Base-by-base conservation (phyloP, 495 filamentous ascomycete genomes). In the Xylaria telfairii region DNA sequence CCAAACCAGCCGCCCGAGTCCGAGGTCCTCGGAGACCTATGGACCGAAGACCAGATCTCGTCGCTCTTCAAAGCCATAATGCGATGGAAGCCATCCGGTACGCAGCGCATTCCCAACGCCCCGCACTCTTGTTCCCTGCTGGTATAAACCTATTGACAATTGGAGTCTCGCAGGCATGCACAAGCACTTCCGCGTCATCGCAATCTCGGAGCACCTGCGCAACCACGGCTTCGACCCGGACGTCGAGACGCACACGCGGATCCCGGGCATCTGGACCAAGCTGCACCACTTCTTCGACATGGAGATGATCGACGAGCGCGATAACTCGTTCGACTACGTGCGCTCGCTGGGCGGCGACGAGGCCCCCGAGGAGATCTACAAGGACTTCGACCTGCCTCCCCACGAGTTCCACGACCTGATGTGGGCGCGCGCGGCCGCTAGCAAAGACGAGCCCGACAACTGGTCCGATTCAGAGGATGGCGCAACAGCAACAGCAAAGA, bases 1-100 rank as follows among this genome's bases (percentile, higher is more conserved):
- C 80, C 83, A 57, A 78, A 30, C 74, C 74, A 67, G 26, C 79
- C 72, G 47, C 76, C 65, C 54, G 74, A 75, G 71, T 72, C 72
- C 32, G 76, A 78, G 47, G 79, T 80, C 39, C 77, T 91, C 21
- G 87, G 87, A 47, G 93, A 96, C 65, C 88, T 90, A 1, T 99
- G 96, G 96, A 97, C 94, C 0, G 94, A 98, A 77, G 96, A 97
- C 73, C 95, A 99, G 77, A 92, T 97, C 72, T 93, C 93, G 3
- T 92, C 91, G 5, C 83, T 99, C 4, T 92, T 98, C 83, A 98
- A 98, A 77, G 92, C 90, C 49, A 85, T 90, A 51, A 93, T 98
- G 59, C 88, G 90, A 78, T 96, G 93, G 90, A 99, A 99, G 77
- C 96, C 96, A 49, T 94, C 95, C 71, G 96, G 95, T 95, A 77